Conservation (phyloP, 495 filamentous ascomycete genomes). For the Polyplosphaeria fusca region DNA sequence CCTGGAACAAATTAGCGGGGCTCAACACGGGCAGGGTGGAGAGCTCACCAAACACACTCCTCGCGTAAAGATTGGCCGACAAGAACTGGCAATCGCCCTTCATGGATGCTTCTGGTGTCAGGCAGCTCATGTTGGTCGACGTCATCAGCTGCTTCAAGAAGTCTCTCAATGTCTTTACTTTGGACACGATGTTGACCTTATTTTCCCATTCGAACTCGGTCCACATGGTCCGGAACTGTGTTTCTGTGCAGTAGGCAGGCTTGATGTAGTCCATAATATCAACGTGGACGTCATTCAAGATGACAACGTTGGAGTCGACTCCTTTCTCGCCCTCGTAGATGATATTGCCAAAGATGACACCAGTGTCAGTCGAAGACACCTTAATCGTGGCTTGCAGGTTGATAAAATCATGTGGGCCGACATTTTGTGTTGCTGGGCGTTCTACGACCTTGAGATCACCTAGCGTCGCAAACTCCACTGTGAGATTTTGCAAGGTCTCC, state of each 20-base stretch:
- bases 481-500: constrained; percentile 94
- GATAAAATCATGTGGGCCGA: constrained; percentile 92
- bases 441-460: constrained; percentile 98
- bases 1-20: constrained; percentile 53
- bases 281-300: constrained; percentile 96
- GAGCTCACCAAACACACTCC: constrained; percentile 94
- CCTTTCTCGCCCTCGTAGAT: constrained; percentile 95
- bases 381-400: constrained; percentile 99
- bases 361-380: constrained; percentile 95
- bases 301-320: constrained; percentile 95
- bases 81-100: constrained; percentile 98
- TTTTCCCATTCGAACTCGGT: constrained; percentile 99
- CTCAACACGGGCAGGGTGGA: neutral
- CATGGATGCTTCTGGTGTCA: constrained; percentile 93
- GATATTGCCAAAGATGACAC: constrained; percentile 98
- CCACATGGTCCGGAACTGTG: constrained; percentile 99
- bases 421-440: constrained; percentile 89
- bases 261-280: constrained; percentile 99
- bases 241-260: constrained; percentile 93
- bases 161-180: constrained; percentile 86
- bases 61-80: constrained; percentile 94
- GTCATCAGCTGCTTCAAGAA: constrained; percentile 96
- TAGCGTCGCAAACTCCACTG: constrained; percentile 95
- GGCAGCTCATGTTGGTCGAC: constrained; percentile 96
- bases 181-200: constrained; percentile 99